These are phyloP conservation scores for Coffea canephora DNA, from an alignment of 257 asterid species.

Conservation along the genomic window DNA sequence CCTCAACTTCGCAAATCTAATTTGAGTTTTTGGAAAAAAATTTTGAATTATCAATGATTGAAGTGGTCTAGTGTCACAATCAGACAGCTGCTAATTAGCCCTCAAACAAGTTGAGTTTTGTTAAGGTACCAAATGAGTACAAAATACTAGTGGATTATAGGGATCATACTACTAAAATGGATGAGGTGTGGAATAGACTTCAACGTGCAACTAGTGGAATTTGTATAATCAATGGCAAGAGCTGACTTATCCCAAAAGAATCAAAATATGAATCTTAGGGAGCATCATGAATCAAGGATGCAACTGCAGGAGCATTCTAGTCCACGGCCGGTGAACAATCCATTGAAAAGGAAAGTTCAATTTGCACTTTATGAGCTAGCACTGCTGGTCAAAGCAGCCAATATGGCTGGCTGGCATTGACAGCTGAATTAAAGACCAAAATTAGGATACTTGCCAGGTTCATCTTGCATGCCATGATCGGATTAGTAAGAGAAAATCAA, in stretches of 20 bases:
- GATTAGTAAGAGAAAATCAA: background rate
- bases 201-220: background rate
- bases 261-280: background rate
- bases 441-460: background rate
- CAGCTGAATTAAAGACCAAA: background rate
- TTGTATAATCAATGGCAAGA: background rate
- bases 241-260: background rate
- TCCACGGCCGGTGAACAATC: background rate
- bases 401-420: background rate
- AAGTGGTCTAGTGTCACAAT: background rate
- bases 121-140: no score
- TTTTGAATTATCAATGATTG: background rate
- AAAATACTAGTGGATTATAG: background rate
- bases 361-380: background rate
- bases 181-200: background rate
- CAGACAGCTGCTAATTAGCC: slow-evolving; percentile 15
- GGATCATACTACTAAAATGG: background rate
- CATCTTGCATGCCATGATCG: background rate
- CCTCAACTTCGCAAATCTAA: background rate
- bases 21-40: background rate
- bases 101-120: background rate
- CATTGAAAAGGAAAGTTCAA: background rate
- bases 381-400: background rate
- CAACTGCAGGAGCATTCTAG: background rate
- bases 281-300: background rate